Evolutionary conservation across 305 asterid genomes (phyloP).

Genomic region (Fraxinus platypoda): DNA sequence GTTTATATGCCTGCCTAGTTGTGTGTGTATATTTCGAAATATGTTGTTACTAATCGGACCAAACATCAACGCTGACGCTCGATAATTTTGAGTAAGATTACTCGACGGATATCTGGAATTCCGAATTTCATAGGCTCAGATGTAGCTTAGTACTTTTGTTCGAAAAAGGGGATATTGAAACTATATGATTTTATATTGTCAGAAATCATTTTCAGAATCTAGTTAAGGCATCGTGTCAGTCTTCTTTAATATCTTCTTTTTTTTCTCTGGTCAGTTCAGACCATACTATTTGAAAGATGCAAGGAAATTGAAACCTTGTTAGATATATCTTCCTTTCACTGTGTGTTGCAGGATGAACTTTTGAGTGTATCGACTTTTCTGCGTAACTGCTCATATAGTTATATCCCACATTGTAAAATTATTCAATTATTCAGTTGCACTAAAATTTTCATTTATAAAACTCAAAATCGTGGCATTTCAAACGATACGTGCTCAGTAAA

Average conservation of each 20-base stretch:
- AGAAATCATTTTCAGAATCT: background rate
- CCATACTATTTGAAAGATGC: background rate
- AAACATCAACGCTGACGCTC: background rate
- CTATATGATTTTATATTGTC: too few species aligned
- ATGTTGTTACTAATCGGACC: background rate
- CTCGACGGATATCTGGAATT: background rate
- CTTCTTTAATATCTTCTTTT: background rate
- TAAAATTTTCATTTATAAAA: too few species aligned
- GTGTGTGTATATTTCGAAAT: background rate
- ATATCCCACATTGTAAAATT: background rate
- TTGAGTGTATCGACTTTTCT: slow-evolving; percentile 19
- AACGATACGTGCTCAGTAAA: too few species aligned
- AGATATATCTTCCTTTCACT: background rate
- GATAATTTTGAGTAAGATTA: background rate
- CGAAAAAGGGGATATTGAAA: too few species aligned
- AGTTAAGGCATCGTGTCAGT: background rate
- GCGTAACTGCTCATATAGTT: background rate
- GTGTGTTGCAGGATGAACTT: slow-evolving; percentile 69
- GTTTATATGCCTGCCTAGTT: background rate
- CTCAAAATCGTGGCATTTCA: too few species aligned
- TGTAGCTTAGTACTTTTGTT: background rate
- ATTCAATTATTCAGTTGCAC: too few species aligned
- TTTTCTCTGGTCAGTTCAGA: background rate
- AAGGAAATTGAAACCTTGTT: background rate
- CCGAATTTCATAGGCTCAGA: background rate